A percentile compares a stretch with the other conserved stretches of the same genome.
phyloP scores from a whole-genome alignment of 2,329 filamentous ascomycete species.

The Escovopsis sp. region DNA sequence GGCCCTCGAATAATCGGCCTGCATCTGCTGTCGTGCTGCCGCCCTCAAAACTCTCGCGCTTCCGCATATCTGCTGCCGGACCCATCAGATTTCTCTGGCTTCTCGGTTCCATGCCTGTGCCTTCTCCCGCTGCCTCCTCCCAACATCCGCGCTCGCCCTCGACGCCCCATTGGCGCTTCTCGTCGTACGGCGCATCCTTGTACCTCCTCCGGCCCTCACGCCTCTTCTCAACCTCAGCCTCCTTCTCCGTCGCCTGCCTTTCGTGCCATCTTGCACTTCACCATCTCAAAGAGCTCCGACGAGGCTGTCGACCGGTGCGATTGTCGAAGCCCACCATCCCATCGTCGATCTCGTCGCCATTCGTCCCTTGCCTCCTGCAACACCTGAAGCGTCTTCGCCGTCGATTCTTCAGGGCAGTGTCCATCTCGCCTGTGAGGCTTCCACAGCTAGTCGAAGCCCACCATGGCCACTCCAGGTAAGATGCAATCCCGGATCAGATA shows the following conservation, averaged over 20 bases:
- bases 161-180: neutral
- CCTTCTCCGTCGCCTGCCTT: neutral
- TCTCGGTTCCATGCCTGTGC: constrained; percentile 43
- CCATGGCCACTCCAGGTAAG: constrained; percentile 27
- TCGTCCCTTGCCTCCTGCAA: no score
- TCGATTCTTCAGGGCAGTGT: neutral
- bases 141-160: neutral
- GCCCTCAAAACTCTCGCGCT: constrained; percentile 35
- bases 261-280: no score
- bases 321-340: no score
- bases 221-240: no score
- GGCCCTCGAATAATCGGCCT: constrained; percentile 16
- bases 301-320: no score
- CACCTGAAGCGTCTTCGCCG: no score
- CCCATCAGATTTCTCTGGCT: constrained; percentile 13
- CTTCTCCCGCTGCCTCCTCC: neutral
- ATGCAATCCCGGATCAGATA: no score
- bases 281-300: no score
- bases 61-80: constrained; percentile 22
- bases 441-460: neutral
- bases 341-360: no score
- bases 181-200: no score
- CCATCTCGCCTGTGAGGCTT: constrained; percentile 3
- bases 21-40: constrained; percentile 13
- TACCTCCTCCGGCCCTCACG: no score